Base-by-base conservation (phyloP, 2,329 filamentous ascomycete genomes). In the Orbilia blumenaviensis region DNA sequence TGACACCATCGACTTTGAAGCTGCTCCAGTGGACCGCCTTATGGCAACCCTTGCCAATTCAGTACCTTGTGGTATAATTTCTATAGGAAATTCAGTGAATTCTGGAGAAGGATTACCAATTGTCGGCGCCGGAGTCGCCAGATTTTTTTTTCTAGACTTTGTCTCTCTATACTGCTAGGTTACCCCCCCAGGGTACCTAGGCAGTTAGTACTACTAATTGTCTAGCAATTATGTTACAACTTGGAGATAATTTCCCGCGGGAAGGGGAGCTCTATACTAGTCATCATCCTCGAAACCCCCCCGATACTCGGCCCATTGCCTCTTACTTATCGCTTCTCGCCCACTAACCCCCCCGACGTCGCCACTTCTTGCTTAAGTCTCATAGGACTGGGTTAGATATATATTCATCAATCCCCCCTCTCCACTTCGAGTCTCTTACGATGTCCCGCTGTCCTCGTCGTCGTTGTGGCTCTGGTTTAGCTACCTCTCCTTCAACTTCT, bases 361-460 rank as follows among this genome's bases (percentile, higher is more conserved):
- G 16, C 38, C 14, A 12, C n/a, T n/a, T n/a, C n/a, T n/a, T n/a
- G n/a, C n/a, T n/a, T n/a, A n/a, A n/a, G n/a, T n/a, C n/a, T n/a
- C n/a, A n/a, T n/a, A n/a, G n/a, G n/a, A 3, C 1, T 44, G n/a
- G 14, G 21, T 12, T 18, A 9, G 5, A 25, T 66, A 66, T 66
- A 56, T 42, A 66, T 12, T 12, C 5, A 46, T n/a, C n/a, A n/a
- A n/a, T n/a, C n/a, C n/a, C n/a, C 9, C 29, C 16, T 41, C 27
- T 38, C 34, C 48, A 25, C 23, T 5, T 42, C 7, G 41, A 23
- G 9, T n/a, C 2, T n/a, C 5, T n/a, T 48, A 32, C 14, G 7
- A 66, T 72, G 67, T 63, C 67, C 36, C 29, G 44, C 7, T 72
- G 67, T 25, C 67, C 67, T 21, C 66, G 34, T 56, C 67, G 67